Evolutionary conservation across 352 stramenopile genomes (phyloP).

Genomic region (Thraustochytrium striatum): DNA sequence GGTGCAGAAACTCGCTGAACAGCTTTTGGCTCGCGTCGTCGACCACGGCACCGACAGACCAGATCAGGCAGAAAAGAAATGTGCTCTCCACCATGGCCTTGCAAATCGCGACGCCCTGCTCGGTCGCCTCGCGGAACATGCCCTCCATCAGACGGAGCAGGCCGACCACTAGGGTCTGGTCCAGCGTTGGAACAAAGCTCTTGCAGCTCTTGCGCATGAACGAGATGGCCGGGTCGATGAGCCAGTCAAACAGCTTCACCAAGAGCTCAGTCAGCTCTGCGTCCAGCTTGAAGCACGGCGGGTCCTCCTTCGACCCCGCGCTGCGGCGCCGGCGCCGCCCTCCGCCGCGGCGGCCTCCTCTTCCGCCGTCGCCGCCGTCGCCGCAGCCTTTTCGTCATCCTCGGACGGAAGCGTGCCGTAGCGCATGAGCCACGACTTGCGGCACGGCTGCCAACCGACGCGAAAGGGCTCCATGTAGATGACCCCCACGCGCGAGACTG

Average conservation of each 20-base stretch:
- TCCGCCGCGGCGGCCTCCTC: slow-evolving; percentile 11
- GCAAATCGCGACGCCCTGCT: slow-evolving; percentile 60
- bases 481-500: slow-evolving; percentile 85
- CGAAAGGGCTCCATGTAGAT: slow-evolving; percentile 89
- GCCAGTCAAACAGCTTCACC: slow-evolving; percentile 73
- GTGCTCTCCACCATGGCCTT: slow-evolving; percentile 66
- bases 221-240: slow-evolving; percentile 74
- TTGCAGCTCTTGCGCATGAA: slow-evolving; percentile 59
- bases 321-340: slow-evolving; percentile 50
- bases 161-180: slow-evolving; percentile 76
- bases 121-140: slow-evolving; percentile 65
- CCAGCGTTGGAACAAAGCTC: slow-evolving; percentile 60
- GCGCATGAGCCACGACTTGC: slow-evolving; percentile 81
- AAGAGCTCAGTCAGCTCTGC: slow-evolving; percentile 44
- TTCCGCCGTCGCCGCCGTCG: not conserved
- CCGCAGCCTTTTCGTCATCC: slow-evolving; percentile 47
- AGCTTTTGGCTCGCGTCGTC: slow-evolving; percentile 64
- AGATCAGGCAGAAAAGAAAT: slow-evolving; percentile 86
- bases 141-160: slow-evolving; percentile 63
- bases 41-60: slow-evolving; percentile 75
- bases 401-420: slow-evolving; percentile 54
- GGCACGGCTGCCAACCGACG: slow-evolving; percentile 75
- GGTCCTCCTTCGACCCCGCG: slow-evolving; percentile 39
- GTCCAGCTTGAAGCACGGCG: slow-evolving; percentile 8
- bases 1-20: slow-evolving; percentile 75